Conservation (phyloP, 208 protist genomes). For the Wallacemonas rigidus region DNA sequence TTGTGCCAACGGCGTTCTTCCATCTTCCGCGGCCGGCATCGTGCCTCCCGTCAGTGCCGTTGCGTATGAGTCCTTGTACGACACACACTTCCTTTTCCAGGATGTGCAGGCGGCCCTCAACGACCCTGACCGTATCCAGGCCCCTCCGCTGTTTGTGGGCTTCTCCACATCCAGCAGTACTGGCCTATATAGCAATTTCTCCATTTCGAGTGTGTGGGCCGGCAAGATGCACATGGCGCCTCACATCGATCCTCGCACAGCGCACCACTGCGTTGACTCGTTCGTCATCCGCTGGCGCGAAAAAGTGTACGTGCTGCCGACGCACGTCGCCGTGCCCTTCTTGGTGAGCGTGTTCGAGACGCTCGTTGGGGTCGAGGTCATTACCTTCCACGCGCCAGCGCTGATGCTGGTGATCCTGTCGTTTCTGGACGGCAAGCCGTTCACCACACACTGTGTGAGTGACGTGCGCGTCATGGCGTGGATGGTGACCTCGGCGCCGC, state of each 20-base stretch:
- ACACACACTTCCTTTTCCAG: constrained; percentile 42
- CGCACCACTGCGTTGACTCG: constrained; percentile 44
- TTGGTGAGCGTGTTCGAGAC: constrained; percentile 63
- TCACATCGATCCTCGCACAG: constrained; percentile 23
- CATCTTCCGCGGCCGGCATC: not conserved
- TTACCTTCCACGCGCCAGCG: constrained; percentile 85
- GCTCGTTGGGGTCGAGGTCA: constrained; percentile 82
- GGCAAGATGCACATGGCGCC: constrained; percentile 39
- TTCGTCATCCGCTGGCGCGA: constrained; percentile 81
- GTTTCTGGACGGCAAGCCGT: constrained; percentile 39
- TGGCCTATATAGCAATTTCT: constrained; percentile 39
- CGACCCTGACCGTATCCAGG: constrained; percentile 84
- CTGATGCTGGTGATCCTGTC: constrained; percentile 65
- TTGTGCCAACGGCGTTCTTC: not conserved
- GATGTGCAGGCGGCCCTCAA: constrained; percentile 54
- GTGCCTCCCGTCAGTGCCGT: constrained; percentile 22
- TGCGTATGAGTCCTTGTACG: constrained; percentile 41
- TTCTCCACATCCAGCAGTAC: constrained; percentile 25
- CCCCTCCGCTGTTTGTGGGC: constrained; percentile 78
- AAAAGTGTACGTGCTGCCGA: constrained; percentile 53
- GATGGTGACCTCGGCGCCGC: constrained; percentile 45
- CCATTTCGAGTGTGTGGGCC: constrained; percentile 33
- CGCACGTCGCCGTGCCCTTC: constrained; percentile 48
- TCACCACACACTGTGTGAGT: constrained; percentile 71
- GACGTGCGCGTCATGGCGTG: constrained; percentile 88